Conservation (phyloP, 345 rosid genomes). For the Linum trigynum region DNA sequence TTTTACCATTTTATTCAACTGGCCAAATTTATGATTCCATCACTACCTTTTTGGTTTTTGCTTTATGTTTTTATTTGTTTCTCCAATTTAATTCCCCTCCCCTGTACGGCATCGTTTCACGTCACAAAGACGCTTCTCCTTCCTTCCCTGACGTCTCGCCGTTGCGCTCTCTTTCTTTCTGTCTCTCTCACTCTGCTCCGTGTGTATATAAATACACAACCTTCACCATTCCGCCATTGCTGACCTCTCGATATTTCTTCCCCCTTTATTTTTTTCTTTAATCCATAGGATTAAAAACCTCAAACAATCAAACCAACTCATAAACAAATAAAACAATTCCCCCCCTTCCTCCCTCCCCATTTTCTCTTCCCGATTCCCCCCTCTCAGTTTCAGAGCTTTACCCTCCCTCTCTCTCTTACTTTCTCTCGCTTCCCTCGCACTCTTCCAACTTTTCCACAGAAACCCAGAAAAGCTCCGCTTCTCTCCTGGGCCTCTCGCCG, state of each 20-base stretch:
- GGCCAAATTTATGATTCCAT: no score
- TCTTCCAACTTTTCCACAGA: not conserved
- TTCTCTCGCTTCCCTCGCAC: not conserved
- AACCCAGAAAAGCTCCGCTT: not conserved
- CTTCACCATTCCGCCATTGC: not conserved
- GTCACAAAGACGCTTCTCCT: not conserved
- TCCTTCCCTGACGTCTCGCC: not conserved
- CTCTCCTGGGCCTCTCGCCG: no score
- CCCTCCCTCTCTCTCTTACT: not conserved
- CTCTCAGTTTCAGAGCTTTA: constrained; percentile 37
- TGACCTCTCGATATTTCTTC: not conserved
- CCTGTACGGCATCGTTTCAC: not conserved
- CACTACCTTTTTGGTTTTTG: no score
- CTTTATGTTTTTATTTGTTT: no score
- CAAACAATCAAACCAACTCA: not conserved
- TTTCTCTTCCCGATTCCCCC: constrained; percentile 9
- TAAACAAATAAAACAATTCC: not conserved
- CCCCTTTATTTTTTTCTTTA: not conserved
- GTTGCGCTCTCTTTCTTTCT: no score
- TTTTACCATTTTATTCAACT: no score
- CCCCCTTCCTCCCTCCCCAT: not conserved
- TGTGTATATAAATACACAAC: not conserved
- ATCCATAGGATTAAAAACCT: not conserved
- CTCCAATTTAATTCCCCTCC: not conserved
- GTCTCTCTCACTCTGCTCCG: not conserved